Evolutionary conservation across 768 basidiomycete genomes (phyloP).

Genomic region (Trametes gibbosa): DNA sequence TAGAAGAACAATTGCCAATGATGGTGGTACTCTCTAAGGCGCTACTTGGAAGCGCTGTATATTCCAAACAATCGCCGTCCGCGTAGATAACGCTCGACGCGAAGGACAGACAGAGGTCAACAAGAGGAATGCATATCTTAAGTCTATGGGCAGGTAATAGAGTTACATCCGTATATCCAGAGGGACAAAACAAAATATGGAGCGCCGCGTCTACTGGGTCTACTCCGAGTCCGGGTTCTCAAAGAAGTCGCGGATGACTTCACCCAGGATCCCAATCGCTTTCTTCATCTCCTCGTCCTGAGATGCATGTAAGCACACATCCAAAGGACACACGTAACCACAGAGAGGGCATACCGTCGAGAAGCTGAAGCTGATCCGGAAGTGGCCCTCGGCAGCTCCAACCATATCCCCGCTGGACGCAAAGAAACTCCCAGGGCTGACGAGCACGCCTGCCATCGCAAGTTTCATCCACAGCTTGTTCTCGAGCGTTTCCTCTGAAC

Average conservation of each 20-base stretch:
- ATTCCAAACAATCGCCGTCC: too few species aligned
- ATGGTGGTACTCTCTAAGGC: too few species aligned
- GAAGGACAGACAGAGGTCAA: too few species aligned
- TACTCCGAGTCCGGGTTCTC: constrained; percentile 11
- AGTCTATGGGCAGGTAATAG: too few species aligned
- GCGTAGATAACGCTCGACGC: too few species aligned
- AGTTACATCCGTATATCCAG: neutral
- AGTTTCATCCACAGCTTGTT: constrained; percentile 58
- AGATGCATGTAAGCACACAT: neutral
- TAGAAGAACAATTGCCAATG: too few species aligned
- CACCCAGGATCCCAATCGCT: constrained; percentile 44
- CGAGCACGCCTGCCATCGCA: constrained; percentile 59
- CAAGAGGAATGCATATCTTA: too few species aligned
- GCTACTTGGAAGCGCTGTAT: too few species aligned
- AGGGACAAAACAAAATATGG: neutral
- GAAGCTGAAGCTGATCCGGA: constrained; percentile 57
- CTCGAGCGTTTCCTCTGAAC: constrained; percentile 45
- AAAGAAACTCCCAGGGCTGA: constrained; percentile 61
- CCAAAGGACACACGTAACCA: neutral
- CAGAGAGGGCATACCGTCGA: constrained; percentile 40
- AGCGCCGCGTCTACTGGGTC: neutral
- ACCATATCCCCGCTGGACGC: constrained; percentile 31
- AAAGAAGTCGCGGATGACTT: constrained; percentile 45
- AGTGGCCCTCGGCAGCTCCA: constrained; percentile 40
- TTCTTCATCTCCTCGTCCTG: constrained; percentile 41